Evolutionary conservation across 192 early-diverging fungal genomes (phyloP), one percentile per base, ranked within the genome.

Genomic region (Pecoramyces ruminantium): DNA sequence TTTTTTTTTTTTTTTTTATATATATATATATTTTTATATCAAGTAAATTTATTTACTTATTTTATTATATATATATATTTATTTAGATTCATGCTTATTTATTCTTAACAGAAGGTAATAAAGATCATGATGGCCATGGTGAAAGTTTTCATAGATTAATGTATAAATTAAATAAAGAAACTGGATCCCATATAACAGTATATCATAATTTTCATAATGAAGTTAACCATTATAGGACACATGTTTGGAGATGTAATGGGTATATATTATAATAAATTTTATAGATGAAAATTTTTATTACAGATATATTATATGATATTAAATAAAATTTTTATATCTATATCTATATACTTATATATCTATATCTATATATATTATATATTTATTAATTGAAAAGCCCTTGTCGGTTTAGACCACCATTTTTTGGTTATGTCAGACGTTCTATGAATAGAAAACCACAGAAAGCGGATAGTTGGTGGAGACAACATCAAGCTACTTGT

Each of bases 191-290:
- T 14, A 90, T 93, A 29, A 89, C 91, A 18, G 89, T 93, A 13
- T 93, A 90, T 83, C 92, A 93, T 77, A 92, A 83, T 81, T 93
- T 93, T 79, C 87, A 85, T 67, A 90, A 93, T 39, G 92, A 93
- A 81, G 92, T 93, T 1, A 79, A 87, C 42, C 85, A 90, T 80
- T 91, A 93, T 38, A 83, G 86, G n/a, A 89, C 86, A 1, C 92
- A 93, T 83, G 82, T 92, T 3, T 93, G 92, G 92, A 87, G 88
- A 78, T 93, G 92, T 80, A 79, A 87, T 28, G 91, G 51, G 51
- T 67, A 67, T 2, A n/a, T 67, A 51, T 51, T 21, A 2, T 21
- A 34, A 34, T 34, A 34, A 34, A n/a, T n/a, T n/a, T n/a, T n/a
- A n/a, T n/a, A n/a, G n/a, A n/a, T n/a, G n/a, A n/a, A n/a, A n/a